A percentile compares a stretch with the other conserved stretches of the same genome.
Conservation (phyloP, 352 stramenopile genomes). For the Pythium brachiatum region DNA sequence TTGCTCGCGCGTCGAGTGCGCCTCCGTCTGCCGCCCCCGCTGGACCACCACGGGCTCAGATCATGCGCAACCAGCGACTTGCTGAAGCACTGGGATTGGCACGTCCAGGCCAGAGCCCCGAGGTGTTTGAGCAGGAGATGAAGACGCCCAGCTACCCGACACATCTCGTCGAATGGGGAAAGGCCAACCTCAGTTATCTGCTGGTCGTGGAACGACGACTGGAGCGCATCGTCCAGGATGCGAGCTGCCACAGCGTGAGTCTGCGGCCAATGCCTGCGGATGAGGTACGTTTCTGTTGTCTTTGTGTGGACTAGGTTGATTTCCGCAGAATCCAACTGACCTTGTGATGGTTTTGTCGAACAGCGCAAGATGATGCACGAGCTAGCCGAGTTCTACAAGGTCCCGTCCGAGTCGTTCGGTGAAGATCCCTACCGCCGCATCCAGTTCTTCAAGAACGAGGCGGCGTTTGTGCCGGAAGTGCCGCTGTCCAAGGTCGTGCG, state of each 20-base stretch:
- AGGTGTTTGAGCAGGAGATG: constrained; percentile 76
- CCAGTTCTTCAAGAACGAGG: constrained; percentile 73
- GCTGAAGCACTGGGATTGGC: constrained; percentile 59
- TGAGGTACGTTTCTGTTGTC: constrained; percentile 35
- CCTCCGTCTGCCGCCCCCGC: constrained; percentile 17
- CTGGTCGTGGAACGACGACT: constrained; percentile 70
- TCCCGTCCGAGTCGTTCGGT: constrained; percentile 75
- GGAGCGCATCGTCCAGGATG: constrained; percentile 67
- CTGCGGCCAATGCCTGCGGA: constrained; percentile 69
- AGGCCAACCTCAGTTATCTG: constrained; percentile 67
- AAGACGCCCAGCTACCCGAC: constrained; percentile 61
- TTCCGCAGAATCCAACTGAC: background rate
- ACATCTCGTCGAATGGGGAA: constrained; percentile 68
- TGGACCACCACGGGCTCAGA: constrained; percentile 42
- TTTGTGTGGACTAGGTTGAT: background rate
- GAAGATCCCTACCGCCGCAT: constrained; percentile 66
- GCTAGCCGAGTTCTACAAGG: constrained; percentile 57
- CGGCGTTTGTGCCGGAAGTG: constrained; percentile 44
- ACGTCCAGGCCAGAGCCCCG: constrained; percentile 37
- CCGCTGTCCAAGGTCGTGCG: constrained; percentile 47
- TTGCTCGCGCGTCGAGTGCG: constrained; percentile 23
- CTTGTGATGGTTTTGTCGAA: constrained; percentile 8
- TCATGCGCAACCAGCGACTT: constrained; percentile 66
- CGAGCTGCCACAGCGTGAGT: constrained; percentile 69
- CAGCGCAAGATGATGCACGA: constrained; percentile 72